phyloP scores from a whole-genome alignment of 805 yeast species.

The Metschnikowia gelsemii region DNA sequence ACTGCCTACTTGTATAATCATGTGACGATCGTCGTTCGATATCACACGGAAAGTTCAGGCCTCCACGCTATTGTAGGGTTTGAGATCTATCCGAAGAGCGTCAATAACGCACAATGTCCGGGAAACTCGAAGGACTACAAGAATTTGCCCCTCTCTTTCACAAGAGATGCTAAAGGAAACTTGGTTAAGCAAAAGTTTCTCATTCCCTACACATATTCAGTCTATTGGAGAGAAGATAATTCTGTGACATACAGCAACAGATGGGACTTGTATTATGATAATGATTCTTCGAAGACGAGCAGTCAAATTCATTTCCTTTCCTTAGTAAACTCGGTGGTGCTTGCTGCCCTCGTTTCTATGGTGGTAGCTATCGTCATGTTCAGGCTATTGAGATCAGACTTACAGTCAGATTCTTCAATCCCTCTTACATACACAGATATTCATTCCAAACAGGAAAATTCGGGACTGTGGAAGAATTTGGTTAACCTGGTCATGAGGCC shows the following conservation, averaged over 20 bases:
- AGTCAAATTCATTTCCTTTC: constrained; percentile 74
- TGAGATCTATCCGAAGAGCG: constrained; percentile 86
- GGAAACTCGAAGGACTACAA: constrained; percentile 63
- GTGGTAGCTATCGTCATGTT: constrained; percentile 64
- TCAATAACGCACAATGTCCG: constrained; percentile 65
- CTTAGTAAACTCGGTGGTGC: constrained; percentile 65
- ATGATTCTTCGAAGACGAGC: constrained; percentile 45
- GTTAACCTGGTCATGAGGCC: constrained; percentile 52
- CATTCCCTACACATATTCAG: constrained; percentile 80
- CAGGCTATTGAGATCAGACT: constrained; percentile 53
- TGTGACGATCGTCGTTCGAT: constrained; percentile 75
- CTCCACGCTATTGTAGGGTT: constrained; percentile 75
- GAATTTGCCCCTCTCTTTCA: constrained; percentile 51
- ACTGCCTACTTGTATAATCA: constrained; percentile 69
- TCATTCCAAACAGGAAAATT: not conserved
- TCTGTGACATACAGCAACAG: constrained; percentile 63
- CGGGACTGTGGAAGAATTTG: constrained; percentile 50
- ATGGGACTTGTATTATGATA: constrained; percentile 69
- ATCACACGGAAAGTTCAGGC: constrained; percentile 46
- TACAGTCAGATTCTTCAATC: constrained; percentile 34
- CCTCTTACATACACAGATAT: constrained; percentile 16
- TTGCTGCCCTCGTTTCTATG: constrained; percentile 59
- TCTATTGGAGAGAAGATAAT: constrained; percentile 83
- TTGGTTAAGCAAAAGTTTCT: constrained; percentile 30
- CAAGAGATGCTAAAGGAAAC: constrained; percentile 26